Percentiles rank a stretch among this genome's conserved stretches.
Conservation (phyloP, 257 asterid species). For the Avicennia marina region DNA sequence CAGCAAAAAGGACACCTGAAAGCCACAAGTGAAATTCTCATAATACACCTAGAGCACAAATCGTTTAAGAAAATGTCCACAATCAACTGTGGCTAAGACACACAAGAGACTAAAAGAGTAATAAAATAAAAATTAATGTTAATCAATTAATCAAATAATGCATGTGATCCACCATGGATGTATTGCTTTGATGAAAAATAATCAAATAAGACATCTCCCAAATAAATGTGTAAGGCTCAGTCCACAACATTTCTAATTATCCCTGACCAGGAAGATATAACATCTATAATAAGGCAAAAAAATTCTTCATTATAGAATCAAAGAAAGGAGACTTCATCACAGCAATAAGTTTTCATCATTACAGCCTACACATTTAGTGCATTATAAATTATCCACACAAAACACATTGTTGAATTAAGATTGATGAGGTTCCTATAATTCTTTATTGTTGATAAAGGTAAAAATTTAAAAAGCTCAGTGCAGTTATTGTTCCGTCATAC, state of each 20-base stretch:
- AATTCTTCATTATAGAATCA: neutral
- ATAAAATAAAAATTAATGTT: neutral
- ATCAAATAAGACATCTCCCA: neutral
- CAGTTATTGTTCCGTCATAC: no score
- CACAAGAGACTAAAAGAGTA: neutral
- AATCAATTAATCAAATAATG: neutral
- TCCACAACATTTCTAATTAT: neutral
- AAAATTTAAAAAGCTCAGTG: neutral
- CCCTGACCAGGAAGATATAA: neutral
- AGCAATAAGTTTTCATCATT: neutral
- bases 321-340: neutral
- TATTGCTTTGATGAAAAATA: neutral
- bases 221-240: neutral
- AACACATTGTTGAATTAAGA: neutral
- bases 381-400: neutral
- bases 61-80: neutral
- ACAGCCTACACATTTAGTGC: neutral
- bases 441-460: neutral
- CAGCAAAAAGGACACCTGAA: slow-evolving; percentile 83
- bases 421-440: neutral
- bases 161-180: no score
- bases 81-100: neutral
- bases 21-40: slow-evolving; percentile 20
- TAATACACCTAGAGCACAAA: neutral
- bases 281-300: neutral